A percentile compares a stretch with the other conserved stretches of the same genome.
Evolutionary conservation across 768 basidiomycete genomes (phyloP).

Genomic region (Scleroderma citrinum): DNA sequence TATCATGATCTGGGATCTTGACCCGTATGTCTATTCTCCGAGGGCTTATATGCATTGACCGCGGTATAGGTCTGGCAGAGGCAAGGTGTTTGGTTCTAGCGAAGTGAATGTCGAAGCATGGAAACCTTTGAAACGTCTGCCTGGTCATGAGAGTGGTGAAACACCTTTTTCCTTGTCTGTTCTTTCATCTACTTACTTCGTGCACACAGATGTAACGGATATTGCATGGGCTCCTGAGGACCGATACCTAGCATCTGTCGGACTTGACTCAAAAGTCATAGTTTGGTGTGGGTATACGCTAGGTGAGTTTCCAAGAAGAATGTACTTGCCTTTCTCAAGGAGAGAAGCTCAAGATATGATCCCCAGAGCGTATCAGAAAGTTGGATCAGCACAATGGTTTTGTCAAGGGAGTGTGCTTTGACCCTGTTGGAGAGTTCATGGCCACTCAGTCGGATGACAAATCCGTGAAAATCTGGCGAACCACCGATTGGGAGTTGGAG

Average conservation of each 20-base stretch:
- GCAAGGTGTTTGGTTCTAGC: conserved; percentile 90
- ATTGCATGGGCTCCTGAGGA: conserved; percentile 95
- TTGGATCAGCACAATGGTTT: conserved; percentile 91
- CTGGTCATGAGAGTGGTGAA: conserved; percentile 94
- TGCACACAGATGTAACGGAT: conserved; percentile 80
- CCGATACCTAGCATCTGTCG: conserved; percentile 87
- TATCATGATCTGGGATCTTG: conserved; percentile 95
- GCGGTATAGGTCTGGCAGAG: conserved; percentile 57
- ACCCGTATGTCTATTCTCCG: conserved; percentile 60
- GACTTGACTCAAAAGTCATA: conserved; percentile 83
- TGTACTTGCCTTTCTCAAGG: not conserved
- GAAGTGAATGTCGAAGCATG: conserved; percentile 97
- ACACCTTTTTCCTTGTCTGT: conserved; percentile 17
- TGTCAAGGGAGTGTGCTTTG: conserved; percentile 98
- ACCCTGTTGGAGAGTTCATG: conserved; percentile 95
- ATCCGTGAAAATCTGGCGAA: conserved; percentile 95
- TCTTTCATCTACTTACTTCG: conserved; percentile 4
- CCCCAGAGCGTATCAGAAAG: conserved; percentile 70
- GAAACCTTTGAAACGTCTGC: conserved; percentile 88
- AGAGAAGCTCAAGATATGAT: not conserved
- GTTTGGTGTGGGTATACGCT: conserved; percentile 94
- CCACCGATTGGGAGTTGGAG: conserved; percentile 85
- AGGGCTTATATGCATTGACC: conserved; percentile 1
- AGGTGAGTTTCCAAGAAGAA: conserved; percentile 54
- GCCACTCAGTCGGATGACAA: conserved; percentile 98